phyloP scores from a whole-genome alignment of 768 basidiomycete species.

The Lactarius vividus region DNA sequence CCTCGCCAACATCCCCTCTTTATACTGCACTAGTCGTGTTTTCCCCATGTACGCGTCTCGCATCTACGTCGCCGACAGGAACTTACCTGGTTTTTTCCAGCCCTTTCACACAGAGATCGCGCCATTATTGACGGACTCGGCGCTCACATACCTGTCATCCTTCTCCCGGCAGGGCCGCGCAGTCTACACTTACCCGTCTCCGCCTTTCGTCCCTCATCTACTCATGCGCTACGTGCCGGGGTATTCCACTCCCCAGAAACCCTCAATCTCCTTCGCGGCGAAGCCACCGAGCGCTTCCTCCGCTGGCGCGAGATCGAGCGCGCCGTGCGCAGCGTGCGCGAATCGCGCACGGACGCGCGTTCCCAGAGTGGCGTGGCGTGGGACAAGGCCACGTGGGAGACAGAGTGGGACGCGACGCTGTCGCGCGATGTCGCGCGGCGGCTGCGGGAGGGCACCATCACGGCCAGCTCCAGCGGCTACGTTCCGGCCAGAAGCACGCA shows the following conservation, averaged over 20 bases:
- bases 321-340: conserved; percentile 46
- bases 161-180: conserved; percentile 37
- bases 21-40: conserved; percentile 60
- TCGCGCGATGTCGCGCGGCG: conserved; percentile 59
- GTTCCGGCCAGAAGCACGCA: conserved; percentile 24
- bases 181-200: conserved; percentile 39
- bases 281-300: conserved; percentile 67
- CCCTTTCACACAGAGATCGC: conserved; percentile 31
- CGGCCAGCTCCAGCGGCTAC: conserved; percentile 3
- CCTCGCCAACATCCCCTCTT: conserved; percentile 56
- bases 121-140: conserved; percentile 43
- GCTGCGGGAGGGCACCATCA: conserved; percentile 40
- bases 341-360: conserved; percentile 27
- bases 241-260: conserved; percentile 66
- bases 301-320: conserved; percentile 70
- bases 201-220: conserved; percentile 52
- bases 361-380: conserved; percentile 34
- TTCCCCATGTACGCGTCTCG: conserved; percentile 36
- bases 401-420: conserved; percentile 59
- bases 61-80: not conserved
- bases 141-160: conserved; percentile 55
- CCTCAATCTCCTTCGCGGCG: conserved; percentile 52
- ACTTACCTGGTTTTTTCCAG: conserved; percentile 6
- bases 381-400: conserved; percentile 66
- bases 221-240: conserved; percentile 52